These are phyloP conservation scores for Incumbomyces delicatus DNA, from an alignment of 2,329 filamentous ascomycete genomes.

Conservation along the genomic window DNA sequence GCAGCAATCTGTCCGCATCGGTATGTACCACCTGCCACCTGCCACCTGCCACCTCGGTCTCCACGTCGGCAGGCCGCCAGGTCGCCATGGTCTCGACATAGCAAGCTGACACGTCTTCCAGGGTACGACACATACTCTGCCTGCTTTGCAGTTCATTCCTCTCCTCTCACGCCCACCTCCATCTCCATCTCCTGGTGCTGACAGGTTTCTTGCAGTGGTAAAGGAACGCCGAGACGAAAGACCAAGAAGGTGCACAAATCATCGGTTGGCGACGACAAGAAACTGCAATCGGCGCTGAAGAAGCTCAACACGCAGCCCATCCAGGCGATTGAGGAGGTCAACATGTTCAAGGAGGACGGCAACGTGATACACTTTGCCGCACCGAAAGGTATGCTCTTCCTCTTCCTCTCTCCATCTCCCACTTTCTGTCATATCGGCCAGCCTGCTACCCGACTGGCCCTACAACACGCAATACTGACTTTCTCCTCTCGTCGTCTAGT, in stretches of 20 bases:
- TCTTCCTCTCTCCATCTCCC: not conserved
- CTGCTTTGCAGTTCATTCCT: no score
- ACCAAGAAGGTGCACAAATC: constrained; percentile 95
- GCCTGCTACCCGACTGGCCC: no score
- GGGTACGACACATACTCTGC: constrained; percentile 9
- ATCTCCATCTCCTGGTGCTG: not conserved
- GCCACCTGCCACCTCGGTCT: no score
- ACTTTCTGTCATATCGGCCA: no score
- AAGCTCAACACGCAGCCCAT: constrained; percentile 99
- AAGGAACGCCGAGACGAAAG: constrained; percentile 95
- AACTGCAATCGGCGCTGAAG: constrained; percentile 93
- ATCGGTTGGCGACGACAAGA: constrained; percentile 96
- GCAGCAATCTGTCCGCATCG: constrained; percentile 59
- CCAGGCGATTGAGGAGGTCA: constrained; percentile 99
- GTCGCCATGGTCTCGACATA: constrained; percentile 1
- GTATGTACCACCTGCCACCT: constrained; percentile 51
- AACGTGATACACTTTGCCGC: constrained; percentile 99
- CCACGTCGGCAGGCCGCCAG: not conserved
- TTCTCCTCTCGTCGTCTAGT: constrained; percentile 45
- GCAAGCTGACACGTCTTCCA: constrained; percentile 8
- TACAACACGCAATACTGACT: not conserved
- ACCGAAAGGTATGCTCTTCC: constrained; percentile 72
- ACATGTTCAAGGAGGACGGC: constrained; percentile 99
- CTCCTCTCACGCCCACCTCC: not conserved
- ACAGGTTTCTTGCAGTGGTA: constrained; percentile 55